Evolutionary conservation across 2,329 filamentous ascomycete genomes (phyloP), one percentile per base, ranked within the genome.

Genomic region (Fusarium fujikuroi): DNA sequence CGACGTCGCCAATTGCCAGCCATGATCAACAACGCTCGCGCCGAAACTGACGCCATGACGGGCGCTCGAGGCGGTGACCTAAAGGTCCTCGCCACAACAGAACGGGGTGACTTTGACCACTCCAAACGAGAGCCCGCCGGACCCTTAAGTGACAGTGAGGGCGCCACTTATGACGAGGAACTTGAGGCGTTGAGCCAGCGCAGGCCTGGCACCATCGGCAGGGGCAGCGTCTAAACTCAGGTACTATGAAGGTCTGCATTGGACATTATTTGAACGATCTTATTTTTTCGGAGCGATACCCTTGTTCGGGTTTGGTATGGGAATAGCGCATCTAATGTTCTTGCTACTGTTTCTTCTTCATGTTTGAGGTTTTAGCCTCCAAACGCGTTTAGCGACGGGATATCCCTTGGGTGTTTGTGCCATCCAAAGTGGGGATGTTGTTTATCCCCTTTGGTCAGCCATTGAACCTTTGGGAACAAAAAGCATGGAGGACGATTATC

Each of bases 1-100:
- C 88, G 92, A 60, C 87, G 92, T 63, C 89, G 92, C 53, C 88
- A 92, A 75, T 81, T 92, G 25, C 89, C 90, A 4, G 82, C 84
- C 44, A 87, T 92, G 85, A 87, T 90, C 74, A 89, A 85, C 76
- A 88, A 88, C 71, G 86, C 87, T 5, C 83, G 84, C 59, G 85
- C 84, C 59, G 88, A 89, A 79, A 83, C 84, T 11, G 84, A 87
- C 65, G 86, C 83, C 64, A 86, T 84, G 80, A 81, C 76, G 34
- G 72, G 80, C 21, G 78, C 80, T 44, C 81, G 81, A 21, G 71
- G 67, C 49, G 64, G 66, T 59, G 82, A 85, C 59, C 79, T 79
- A 72, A 83, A 82, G 68, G 74, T 84, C n/a, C 73, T 83, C 32
- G 76, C 78, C 50, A 80, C 81, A 44, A 85, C 81, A 46, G 82